A percentile compares a stretch with the other conserved stretches of the same genome.
Evolutionary conservation across 345 rosid genomes (phyloP).

Genomic region (Laguncularia racemosa): DNA sequence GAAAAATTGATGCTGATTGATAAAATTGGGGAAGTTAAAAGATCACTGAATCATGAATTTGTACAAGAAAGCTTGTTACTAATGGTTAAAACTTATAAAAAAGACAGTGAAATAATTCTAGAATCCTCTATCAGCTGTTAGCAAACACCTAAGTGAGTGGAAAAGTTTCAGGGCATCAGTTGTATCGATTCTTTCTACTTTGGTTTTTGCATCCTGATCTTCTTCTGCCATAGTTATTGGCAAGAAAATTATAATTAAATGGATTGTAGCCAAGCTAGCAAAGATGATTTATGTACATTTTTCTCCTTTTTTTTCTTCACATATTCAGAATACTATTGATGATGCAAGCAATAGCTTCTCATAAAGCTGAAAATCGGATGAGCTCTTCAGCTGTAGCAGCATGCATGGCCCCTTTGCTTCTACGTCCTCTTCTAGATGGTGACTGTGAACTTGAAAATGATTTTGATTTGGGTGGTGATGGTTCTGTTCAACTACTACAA

Average conservation of each 20-base stretch:
- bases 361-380: slow-evolving; percentile 76
- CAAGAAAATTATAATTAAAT: neutral
- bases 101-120: no score
- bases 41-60: no score
- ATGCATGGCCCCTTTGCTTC: slow-evolving; percentile 99
- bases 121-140: no score
- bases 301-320: slow-evolving; percentile 12
- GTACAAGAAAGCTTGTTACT: no score
- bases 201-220: neutral
- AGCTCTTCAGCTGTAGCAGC: slow-evolving; percentile 98
- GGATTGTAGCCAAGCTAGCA: neutral
- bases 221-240: neutral
- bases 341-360: slow-evolving; percentile 88
- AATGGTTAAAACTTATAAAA: no score
- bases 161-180: no score
- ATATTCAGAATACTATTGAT: slow-evolving; percentile 75
- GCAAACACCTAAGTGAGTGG: no score
- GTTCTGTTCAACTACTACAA: slow-evolving; percentile 87
- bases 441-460: slow-evolving; percentile 92
- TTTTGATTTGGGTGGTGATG: slow-evolving; percentile 91
- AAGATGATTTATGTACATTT: neutral
- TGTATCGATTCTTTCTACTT: no score
- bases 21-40: no score
- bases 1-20: neutral
- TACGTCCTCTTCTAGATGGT: slow-evolving; percentile 93